These are phyloP conservation scores for Graphiopsis chlorocephala DNA, from an alignment of 2,329 filamentous ascomycete species.

Conservation along the genomic window DNA sequence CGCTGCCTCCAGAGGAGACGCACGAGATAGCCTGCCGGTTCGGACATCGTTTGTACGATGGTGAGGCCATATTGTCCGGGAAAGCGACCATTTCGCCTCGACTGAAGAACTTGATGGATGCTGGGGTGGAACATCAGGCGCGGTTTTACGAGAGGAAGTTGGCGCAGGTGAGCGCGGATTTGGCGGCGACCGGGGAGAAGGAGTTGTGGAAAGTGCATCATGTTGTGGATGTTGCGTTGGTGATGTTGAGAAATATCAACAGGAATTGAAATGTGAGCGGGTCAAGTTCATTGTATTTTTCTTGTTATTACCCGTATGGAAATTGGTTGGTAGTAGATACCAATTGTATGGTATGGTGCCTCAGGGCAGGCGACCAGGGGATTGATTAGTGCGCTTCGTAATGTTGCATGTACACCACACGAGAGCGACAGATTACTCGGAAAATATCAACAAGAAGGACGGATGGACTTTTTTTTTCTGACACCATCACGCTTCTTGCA, in stretches of 20 bases:
- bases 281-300: too few species aligned
- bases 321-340: too few species aligned
- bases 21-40: background rate
- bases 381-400: too few species aligned
- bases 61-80: background rate
- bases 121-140: background rate
- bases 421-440: too few species aligned
- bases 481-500: too few species aligned
- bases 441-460: too few species aligned
- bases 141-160: conserved; percentile 11
- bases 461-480: too few species aligned
- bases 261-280: background rate
- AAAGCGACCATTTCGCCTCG: background rate
- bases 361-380: too few species aligned
- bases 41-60: conserved; percentile 1
- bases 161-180: conserved; percentile 12
- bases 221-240: conserved; percentile 7
- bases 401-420: too few species aligned
- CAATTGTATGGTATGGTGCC: too few species aligned
- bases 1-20: background rate
- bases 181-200: conserved; percentile 6
- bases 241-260: background rate
- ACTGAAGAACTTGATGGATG: background rate
- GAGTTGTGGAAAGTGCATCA: conserved; percentile 11
- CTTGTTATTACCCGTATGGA: too few species aligned